These are phyloP conservation scores for Epichloe amarillans DNA, from an alignment of 2,329 filamentous ascomycete species.

Conservation along the genomic window DNA sequence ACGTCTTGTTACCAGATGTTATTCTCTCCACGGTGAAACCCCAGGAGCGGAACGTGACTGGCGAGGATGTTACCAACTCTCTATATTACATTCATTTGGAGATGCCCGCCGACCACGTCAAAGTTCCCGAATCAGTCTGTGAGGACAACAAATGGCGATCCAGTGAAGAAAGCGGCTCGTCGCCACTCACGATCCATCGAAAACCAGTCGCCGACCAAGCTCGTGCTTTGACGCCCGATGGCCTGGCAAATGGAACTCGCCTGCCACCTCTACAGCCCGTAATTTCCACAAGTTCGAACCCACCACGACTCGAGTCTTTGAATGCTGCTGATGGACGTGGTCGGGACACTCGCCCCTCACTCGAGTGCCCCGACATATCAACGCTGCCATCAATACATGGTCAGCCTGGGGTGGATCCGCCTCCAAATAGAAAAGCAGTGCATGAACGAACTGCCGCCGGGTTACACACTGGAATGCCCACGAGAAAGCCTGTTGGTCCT, in stretches of 20 bases:
- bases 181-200: conserved; percentile 32
- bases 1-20: conserved; percentile 47
- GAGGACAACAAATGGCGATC: conserved; percentile 24
- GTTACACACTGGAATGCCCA: conserved; percentile 9
- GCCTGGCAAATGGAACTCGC: conserved; percentile 5
- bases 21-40: conserved; percentile 89
- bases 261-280: neutral
- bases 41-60: conserved; percentile 74
- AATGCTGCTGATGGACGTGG: neutral
- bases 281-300: neutral
- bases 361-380: neutral
- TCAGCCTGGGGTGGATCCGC: neutral
- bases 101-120: conserved; percentile 38
- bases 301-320: neutral
- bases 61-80: conserved; percentile 72
- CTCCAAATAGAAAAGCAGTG: neutral
- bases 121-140: conserved; percentile 13
- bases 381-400: too few relatives aligned
- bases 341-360: neutral
- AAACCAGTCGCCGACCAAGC: conserved; percentile 34
- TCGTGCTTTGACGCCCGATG: conserved; percentile 16
- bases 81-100: conserved; percentile 80
- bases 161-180: conserved; percentile 28
- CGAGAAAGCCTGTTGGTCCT: conserved; percentile 18
- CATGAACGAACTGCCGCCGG: conserved; percentile 6